These are phyloP conservation scores for Emydomyces testavorans DNA, from an alignment of 2,329 filamentous ascomycete species.

Conservation along the genomic window DNA sequence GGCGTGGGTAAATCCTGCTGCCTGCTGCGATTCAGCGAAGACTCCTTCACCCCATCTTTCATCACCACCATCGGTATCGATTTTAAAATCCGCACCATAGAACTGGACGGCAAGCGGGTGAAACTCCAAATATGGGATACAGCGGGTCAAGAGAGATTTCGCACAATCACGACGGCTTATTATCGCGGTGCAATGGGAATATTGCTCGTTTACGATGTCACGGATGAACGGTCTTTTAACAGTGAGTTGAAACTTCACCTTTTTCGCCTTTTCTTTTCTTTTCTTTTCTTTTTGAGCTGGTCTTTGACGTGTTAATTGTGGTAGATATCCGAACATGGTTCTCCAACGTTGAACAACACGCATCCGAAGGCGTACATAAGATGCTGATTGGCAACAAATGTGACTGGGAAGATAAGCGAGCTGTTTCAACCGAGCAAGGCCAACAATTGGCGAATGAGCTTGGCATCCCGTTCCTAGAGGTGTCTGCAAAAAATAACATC, in stretches of 20 bases:
- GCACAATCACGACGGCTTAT: conserved; percentile 97
- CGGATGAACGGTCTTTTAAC: conserved; percentile 88
- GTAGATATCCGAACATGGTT: conserved; percentile 98
- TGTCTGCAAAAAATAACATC: conserved; percentile 98
- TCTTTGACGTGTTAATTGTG: neutral
- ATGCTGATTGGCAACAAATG: conserved; percentile 99
- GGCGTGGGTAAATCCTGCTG: conserved; percentile 97
- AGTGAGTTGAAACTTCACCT: conserved; percentile 48
- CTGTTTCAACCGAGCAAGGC: conserved; percentile 82
- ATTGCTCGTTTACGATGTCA: conserved; percentile 94
- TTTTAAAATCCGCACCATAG: conserved; percentile 99
- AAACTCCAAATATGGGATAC: conserved; percentile 99
- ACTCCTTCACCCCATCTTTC: conserved; percentile 94
- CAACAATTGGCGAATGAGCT: conserved; percentile 91
- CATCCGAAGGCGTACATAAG: conserved; percentile 98
- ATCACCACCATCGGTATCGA: conserved; percentile 99
- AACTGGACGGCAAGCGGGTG: conserved; percentile 95
- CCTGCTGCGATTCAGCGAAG: conserved; percentile 89
- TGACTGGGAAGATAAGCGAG: conserved; percentile 98
- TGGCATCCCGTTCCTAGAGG: conserved; percentile 95
- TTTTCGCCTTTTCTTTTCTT: conserved; percentile 10
- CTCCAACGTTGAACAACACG: conserved; percentile 96
- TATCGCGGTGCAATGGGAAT: conserved; percentile 98
- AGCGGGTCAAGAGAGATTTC: conserved; percentile 93
- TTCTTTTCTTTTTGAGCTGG: conserved; percentile 9